Evolutionary conservation across 2,329 filamentous ascomycete genomes (phyloP).

Genomic region (Grosmannia serpens): DNA sequence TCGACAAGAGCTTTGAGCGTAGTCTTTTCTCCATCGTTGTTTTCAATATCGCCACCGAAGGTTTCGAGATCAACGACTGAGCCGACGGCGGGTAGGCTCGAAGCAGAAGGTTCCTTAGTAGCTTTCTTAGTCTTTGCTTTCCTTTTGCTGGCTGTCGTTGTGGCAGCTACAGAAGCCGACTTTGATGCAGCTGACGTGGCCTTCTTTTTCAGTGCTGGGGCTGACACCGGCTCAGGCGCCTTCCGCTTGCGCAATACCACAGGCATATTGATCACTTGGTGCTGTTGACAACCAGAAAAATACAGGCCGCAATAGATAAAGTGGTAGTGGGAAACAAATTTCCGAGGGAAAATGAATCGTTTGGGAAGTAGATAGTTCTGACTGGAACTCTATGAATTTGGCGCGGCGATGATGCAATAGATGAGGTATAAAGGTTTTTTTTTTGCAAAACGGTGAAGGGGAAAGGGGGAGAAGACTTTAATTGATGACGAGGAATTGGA

Average conservation of each 20-base stretch:
- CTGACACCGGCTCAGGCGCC: conserved; percentile 35
- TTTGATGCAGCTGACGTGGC: conserved; percentile 12
- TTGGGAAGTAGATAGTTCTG: neutral
- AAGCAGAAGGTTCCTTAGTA: conserved; percentile 19
- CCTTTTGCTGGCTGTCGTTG: conserved; percentile 6
- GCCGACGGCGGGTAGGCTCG: conserved; percentile 31
- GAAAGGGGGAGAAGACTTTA: neutral
- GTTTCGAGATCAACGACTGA: conserved; percentile 43
- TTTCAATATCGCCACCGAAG: conserved; percentile 66
- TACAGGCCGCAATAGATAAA: neutral
- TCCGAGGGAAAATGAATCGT: neutral
- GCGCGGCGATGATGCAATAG: neutral
- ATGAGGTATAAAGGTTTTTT: neutral
- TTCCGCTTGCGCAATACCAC: conserved; percentile 52
- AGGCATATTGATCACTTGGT: conserved; percentile 32
- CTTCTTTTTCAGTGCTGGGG: conserved; percentile 31
- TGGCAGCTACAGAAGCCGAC: conserved; percentile 3
- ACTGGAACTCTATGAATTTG: neutral
- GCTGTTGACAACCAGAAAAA: neutral
- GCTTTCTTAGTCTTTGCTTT: conserved; percentile 10
- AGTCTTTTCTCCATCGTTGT: conserved; percentile 70
- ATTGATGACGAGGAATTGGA: conserved; percentile 2
- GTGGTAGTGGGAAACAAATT: neutral
- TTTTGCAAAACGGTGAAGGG: neutral
- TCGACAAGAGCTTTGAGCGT: conserved; percentile 72